Evolutionary conservation across 169 alveolate genomes (phyloP).

Genomic region (Perkinsus chesapeaki): DNA sequence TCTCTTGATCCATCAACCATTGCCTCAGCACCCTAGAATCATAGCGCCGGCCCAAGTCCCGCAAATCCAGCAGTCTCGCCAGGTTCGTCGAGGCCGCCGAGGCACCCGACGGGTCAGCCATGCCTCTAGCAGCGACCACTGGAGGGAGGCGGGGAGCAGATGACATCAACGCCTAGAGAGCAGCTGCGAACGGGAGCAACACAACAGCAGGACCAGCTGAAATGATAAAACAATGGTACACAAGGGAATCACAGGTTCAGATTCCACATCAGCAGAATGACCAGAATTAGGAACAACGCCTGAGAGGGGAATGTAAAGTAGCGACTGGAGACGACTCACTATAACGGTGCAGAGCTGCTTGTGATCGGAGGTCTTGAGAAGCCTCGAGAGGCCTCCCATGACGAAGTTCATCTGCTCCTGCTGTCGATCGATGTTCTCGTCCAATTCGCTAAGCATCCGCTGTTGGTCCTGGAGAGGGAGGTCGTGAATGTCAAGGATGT

Average conservation of each 20-base stretch:
- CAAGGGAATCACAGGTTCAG: background rate
- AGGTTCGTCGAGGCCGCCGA: background rate
- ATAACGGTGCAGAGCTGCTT: slow-evolving; percentile 8
- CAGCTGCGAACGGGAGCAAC: no score
- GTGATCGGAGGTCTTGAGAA: slow-evolving; percentile 7
- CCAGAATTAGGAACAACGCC: background rate
- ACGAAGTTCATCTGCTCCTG: slow-evolving; percentile 8
- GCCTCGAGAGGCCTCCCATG: background rate
- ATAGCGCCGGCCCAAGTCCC: background rate
- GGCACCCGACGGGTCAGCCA: no score
- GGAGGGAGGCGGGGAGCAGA: background rate
- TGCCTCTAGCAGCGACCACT: background rate
- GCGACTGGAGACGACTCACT: background rate
- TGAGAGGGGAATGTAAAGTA: background rate
- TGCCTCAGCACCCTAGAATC: background rate
- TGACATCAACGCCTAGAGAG: no score
- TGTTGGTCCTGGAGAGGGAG: slow-evolving; percentile 1
- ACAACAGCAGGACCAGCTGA: background rate
- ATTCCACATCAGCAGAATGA: background rate
- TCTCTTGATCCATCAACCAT: background rate
- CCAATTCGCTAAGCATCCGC: slow-evolving; percentile 17
- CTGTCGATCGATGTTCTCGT: slow-evolving; percentile 13
- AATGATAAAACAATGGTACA: background rate
- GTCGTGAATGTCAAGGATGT: no score
- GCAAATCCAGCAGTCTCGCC: background rate